phyloP scores from a whole-genome alignment of 2,329 filamentous ascomycete species.

The Aspergillus ruber region DNA sequence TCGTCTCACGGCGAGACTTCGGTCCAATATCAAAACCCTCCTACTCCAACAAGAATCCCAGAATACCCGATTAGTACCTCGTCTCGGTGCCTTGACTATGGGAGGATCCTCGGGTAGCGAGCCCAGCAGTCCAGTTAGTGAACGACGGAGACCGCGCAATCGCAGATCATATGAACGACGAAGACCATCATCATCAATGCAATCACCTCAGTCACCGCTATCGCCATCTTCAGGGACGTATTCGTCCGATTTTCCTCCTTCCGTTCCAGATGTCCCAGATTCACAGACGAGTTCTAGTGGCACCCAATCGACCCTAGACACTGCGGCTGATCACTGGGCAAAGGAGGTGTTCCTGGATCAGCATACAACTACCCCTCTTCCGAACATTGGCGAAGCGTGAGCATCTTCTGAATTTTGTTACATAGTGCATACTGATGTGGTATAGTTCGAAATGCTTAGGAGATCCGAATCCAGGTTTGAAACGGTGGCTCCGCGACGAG shows the following conservation, averaged over 20 bases:
- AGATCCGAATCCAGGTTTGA: conserved; percentile 19
- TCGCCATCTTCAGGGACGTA: conserved; percentile 25
- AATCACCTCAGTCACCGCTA: conserved; percentile 21
- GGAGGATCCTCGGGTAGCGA: conserved; percentile 17
- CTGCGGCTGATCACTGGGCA: conserved; percentile 36
- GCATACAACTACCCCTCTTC: conserved; percentile 23
- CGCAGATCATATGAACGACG: conserved; percentile 31
- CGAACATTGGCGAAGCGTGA: conserved; percentile 25
- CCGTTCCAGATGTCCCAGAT: conserved; percentile 24
- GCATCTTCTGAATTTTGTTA: background rate
- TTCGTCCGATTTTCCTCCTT: conserved; percentile 25
- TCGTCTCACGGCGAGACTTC: conserved; percentile 19
- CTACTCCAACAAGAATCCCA: conserved; percentile 27
- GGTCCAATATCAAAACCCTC: conserved; percentile 19
- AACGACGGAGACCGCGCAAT: conserved; percentile 19
- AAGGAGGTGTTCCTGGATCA: conserved; percentile 30
- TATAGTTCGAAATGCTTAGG: conserved; percentile 33
- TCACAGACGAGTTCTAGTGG: conserved; percentile 27
- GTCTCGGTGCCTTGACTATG: conserved; percentile 20
- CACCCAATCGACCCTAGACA: conserved; percentile 25
- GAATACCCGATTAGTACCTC: conserved; percentile 20
- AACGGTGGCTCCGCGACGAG: conserved; percentile 24
- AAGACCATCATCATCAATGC: conserved; percentile 21
- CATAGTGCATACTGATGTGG: background rate
- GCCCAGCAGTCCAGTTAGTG: conserved; percentile 21